Evolutionary conservation across 1,284 basidiomycete genomes (phyloP), one percentile per base, ranked within the genome.

Genomic region (Sanghuangporus sanghuang): DNA sequence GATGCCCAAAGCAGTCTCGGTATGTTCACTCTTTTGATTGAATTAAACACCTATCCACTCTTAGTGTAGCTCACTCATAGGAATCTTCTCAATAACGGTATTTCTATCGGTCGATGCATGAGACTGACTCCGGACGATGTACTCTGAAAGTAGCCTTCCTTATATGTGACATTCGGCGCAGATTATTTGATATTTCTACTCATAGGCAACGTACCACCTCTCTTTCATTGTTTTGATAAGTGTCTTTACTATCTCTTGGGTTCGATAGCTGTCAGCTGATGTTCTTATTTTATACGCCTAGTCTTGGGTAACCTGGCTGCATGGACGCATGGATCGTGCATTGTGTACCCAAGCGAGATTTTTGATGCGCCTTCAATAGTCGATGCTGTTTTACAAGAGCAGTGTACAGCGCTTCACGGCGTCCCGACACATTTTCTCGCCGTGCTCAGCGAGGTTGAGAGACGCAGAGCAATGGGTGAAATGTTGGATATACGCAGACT

Each of bases 181-280:
- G 36, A 12, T 40, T 57, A 36, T 35, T 52, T 11, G 1, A 36
- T 12, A 40, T 40, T 32, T 3, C 46, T 23, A 54, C 46, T 46
- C 44, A 8, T 57, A 90, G 88, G 88, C 77, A 92, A 93, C 67
- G 85, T 85, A 0, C 90, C 91, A 1, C 90, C 90, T 0, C 74
- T 93, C 0, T 93, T 93, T 71, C 90, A 94, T 72, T 94, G 92
- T 70, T 93, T 93, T 83, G 92, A 91, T 92, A 74, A 87, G 90
- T 89, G 44, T 40, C 32, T 23, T 46, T 23, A 48, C 21, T 63
- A 39, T 56, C 9, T 57, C 23, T 40, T 12, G 27, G 39, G 27
- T n/a, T 50, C 44, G 8, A 7, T 7, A 4, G 36, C 52, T 59
- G 52, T 14, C 2, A 7, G 36, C 52, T 59, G 52, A 49, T 11